Evolutionary conservation across 78 protist genomes (phyloP).

Genomic region (Salpingoeca rosetta): DNA sequence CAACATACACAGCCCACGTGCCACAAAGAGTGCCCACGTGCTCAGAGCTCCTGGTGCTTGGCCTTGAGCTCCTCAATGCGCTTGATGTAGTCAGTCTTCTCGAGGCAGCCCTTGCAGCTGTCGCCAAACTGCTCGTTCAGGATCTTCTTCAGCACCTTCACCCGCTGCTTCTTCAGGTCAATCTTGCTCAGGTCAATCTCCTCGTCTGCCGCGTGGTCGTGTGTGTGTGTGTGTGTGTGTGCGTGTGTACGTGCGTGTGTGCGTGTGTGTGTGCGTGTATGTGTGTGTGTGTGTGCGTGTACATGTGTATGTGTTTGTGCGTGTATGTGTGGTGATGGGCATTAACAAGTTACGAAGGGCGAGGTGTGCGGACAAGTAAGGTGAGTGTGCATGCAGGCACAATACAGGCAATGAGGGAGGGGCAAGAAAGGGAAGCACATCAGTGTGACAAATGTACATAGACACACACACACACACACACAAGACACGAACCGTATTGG

Average conservation of each 20-base stretch:
- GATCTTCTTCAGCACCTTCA: slow-evolving; percentile 29
- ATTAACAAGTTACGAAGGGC: too few species aligned
- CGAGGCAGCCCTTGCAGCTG: slow-evolving; percentile 31
- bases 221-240: not conserved
- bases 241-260: not conserved
- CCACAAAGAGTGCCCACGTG: too few species aligned
- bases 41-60: slow-evolving; percentile 20
- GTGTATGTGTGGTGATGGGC: too few species aligned
- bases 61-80: slow-evolving; percentile 12
- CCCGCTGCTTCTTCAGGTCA: slow-evolving; percentile 14
- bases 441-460: too few species aligned
- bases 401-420: too few species aligned
- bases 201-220: slow-evolving; percentile 11
- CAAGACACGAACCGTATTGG: slow-evolving; percentile 15
- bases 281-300: too few species aligned
- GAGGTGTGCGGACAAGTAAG: too few species aligned
- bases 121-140: slow-evolving; percentile 24
- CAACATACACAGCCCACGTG: too few species aligned
- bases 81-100: slow-evolving; percentile 36
- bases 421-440: too few species aligned
- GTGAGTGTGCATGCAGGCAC: too few species aligned
- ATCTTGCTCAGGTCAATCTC: slow-evolving; percentile 18
- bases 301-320: too few species aligned
- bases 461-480: not conserved
- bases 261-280: too few species aligned